A percentile compares a stretch with the other conserved stretches of the same genome.
Conservation (phyloP, 202 grass and related monocot species). For the Cymbopogon flexuosus region DNA sequence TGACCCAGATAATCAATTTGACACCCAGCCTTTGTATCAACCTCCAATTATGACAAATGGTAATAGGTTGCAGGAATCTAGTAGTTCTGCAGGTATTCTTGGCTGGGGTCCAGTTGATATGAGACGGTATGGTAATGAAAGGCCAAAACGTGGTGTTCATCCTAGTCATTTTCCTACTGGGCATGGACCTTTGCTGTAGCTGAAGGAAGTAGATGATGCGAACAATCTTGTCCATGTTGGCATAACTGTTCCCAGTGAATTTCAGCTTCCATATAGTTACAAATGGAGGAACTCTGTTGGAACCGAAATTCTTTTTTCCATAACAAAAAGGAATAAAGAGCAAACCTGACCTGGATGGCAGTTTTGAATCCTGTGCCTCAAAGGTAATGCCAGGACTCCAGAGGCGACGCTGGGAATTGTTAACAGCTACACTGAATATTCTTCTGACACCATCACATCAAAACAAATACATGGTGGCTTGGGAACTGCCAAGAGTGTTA, state of each 20-base stretch:
- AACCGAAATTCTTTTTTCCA: slow-evolving; percentile 37
- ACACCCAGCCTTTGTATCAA: slow-evolving; percentile 47
- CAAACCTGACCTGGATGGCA: slow-evolving; percentile 20
- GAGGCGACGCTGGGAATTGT: slow-evolving; percentile 13
- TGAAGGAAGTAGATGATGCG: slow-evolving; percentile 20
- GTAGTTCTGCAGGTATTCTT: slow-evolving; percentile 82
- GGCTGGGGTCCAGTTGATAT: slow-evolving; percentile 76
- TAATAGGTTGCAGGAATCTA: slow-evolving; percentile 53
- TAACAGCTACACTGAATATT: slow-evolving; percentile 44
- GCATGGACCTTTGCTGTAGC: slow-evolving; percentile 60
- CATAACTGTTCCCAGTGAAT: slow-evolving; percentile 25
- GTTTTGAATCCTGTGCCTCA: slow-evolving; percentile 28
- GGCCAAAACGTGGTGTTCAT: slow-evolving; percentile 58
- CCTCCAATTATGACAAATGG: slow-evolving; percentile 59
- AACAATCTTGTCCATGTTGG: slow-evolving; percentile 23
- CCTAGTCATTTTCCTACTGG: slow-evolving; percentile 55
- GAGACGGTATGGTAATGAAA: slow-evolving; percentile 77
- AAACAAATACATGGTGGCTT: slow-evolving; percentile 34
- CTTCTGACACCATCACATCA: slow-evolving; percentile 39
- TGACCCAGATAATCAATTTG: slow-evolving; percentile 49
- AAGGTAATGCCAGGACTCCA: slow-evolving; percentile 13
- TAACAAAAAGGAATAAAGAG: slow-evolving; percentile 35
- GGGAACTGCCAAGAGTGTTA: slow-evolving; percentile 32
- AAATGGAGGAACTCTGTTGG: neutral
- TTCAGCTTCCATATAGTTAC: slow-evolving; percentile 27